Base-by-base conservation (phyloP, 495 filamentous ascomycete species). In the Monascus purpureus region DNA sequence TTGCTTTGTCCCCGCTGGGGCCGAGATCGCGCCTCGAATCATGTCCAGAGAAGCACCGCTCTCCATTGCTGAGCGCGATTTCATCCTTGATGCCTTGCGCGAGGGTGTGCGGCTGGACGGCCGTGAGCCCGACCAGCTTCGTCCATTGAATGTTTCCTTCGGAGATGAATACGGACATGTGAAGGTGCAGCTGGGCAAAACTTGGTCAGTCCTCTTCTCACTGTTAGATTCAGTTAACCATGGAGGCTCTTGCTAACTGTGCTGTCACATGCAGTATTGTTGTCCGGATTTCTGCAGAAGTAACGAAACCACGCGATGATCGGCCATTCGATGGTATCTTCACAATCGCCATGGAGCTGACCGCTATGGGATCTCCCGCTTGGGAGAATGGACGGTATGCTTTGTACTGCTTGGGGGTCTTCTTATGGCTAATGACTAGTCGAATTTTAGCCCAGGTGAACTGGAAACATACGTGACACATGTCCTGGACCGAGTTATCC, bases 281-380 rank as follows among this genome's bases (percentile, higher is more conserved):
- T 35, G 80, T 77, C 17, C 77, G 80, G 37, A 82, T 93, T 35
- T 88, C 85, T n/a, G 75, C 82, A 34, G 80, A 88, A 59, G 77
- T 96, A 25, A 75, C 78, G 11, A 69, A 77, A 32, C 90, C 90
- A 24, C 83, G 74, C 49, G 59, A 78, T 27, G 88, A 95, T 52
- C 77, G 90, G 17, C 86, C 85, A 29, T 93, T 93, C 45, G 88
- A 95, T 49, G 90, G 90, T 47, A 68, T 90, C 49, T 95, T 96
- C 59, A 81, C 72, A 32, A 95, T 97, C 49, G 70, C 73, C 17
- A 77, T 86, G 36, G 90, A 97, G 53, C 70, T 97, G 40, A 78
- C 74, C 29, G 81, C 85, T n/a, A 86, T 97, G 79, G 77, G 81
- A 14, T 86, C 84, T 17, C 86, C 90, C 8, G 75, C 80, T 16